Evolutionary conservation across 2,329 filamentous ascomycete genomes (phyloP).

Genomic region (Colletotrichum orbiculare): DNA sequence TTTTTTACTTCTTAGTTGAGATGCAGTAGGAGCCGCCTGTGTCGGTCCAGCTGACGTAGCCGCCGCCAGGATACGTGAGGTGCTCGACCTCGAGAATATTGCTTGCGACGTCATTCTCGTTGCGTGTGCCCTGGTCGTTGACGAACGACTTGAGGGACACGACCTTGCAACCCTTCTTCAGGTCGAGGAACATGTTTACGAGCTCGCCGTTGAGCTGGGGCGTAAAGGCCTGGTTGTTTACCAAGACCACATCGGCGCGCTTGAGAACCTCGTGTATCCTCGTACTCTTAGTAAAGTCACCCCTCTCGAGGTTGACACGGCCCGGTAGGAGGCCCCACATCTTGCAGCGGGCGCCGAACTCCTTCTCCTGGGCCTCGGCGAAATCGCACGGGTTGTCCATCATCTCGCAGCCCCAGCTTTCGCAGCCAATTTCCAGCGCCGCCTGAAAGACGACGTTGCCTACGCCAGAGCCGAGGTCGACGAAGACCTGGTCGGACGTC

Average conservation of each 20-base stretch:
- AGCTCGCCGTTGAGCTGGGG: conserved; percentile 86
- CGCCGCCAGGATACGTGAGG: conserved; percentile 66
- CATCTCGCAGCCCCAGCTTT: conserved; percentile 96
- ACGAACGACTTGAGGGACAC: conserved; percentile 95
- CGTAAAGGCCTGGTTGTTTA: conserved; percentile 98
- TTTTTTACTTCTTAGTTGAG: conserved; percentile 75
- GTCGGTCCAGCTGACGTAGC: conserved; percentile 92
- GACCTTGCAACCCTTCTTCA: conserved; percentile 90
- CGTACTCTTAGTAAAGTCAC: conserved; percentile 82
- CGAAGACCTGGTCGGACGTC: conserved; percentile 86
- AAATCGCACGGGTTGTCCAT: conserved; percentile 91
- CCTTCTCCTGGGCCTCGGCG: conserved; percentile 81
- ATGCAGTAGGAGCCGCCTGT: conserved; percentile 88
- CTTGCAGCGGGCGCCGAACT: conserved; percentile 86
- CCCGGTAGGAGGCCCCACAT: conserved; percentile 91
- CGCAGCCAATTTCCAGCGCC: conserved; percentile 91
- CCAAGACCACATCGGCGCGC: conserved; percentile 92
- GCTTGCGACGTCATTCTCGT: conserved; percentile 81
- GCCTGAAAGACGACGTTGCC: conserved; percentile 96
- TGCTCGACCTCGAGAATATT: conserved; percentile 84
- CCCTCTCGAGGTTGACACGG: conserved; percentile 80
- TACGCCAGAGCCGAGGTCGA: conserved; percentile 95
- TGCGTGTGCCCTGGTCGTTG: conserved; percentile 81
- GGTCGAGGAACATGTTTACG: conserved; percentile 89
- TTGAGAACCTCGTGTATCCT: conserved; percentile 79